Evolutionary conservation across 257 asterid species (phyloP), one percentile per base, ranked within the genome.

Genomic region (Prunella vulgaris): DNA sequence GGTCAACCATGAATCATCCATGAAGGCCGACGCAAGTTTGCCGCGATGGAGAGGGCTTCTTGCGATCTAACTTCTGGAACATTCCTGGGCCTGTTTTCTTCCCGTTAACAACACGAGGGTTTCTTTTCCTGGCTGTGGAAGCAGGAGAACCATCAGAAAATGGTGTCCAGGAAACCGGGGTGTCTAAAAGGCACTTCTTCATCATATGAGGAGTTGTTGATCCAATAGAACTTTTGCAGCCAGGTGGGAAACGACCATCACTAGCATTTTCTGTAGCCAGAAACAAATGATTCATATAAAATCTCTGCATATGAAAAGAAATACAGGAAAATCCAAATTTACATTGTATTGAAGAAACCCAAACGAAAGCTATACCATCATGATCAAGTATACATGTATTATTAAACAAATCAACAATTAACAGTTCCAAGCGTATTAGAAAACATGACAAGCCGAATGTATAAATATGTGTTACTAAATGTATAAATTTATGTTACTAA

Each of bases 21-120:
- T n/a, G n/a, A n/a, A n/a, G n/a, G n/a, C n/a, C n/a, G n/a, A n/a
- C n/a, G n/a, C n/a, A n/a, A n/a, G n/a, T n/a, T n/a, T n/a, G n/a
- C n/a, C n/a, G n/a, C n/a, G n/a, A n/a, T n/a, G n/a, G n/a, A n/a
- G 81, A 70, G 37, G 95, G 79, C 81, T 79, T 88, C 77, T 84
- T 90, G 21, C 70, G 68, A 64, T 86, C 96, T 64, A 86, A 84
- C 77, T 90, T 93, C 79, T 87, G 81, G 84, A 93, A 86, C 83
- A 90, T 77, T 58, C 86, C 84, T 10, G 81, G 78, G 13, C 84
- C 75, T 0, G 77, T 70, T 76, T 76, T 85, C 83, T 69, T 82
- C 7, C 78, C 78, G 30, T 25, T 65, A 53, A 78, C 53, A 58
- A 71, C 71, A 57, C 68, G 54, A 56, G 80, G 78, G 51, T 77